phyloP scores from a whole-genome alignment of 805 yeast genomes.

The Starmerella gropengiesseri region DNA sequence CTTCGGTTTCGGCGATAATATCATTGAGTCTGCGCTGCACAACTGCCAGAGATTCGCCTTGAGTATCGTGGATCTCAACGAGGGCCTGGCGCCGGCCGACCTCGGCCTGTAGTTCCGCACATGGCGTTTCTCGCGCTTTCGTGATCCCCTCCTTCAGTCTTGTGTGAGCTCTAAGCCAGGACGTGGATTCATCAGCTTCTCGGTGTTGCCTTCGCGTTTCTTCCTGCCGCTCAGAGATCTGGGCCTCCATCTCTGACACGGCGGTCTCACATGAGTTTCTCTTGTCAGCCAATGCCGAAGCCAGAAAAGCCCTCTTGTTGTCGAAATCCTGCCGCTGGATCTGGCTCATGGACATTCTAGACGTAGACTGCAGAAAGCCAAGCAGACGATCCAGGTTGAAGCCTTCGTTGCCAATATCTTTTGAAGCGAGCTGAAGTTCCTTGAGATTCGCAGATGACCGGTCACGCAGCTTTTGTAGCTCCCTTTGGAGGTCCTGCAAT shows the following conservation, averaged over 20 bases:
- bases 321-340: not conserved
- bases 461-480: no score
- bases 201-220: not conserved
- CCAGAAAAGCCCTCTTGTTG: not conserved
- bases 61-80: conserved; percentile 3
- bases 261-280: not conserved
- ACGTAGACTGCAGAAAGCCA: no score
- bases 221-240: not conserved
- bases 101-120: conserved; percentile 7
- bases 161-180: conserved; percentile 4
- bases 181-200: not conserved
- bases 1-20: conserved; percentile 1
- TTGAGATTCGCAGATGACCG: no score
- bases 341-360: not conserved
- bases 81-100: conserved; percentile 2
- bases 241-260: not conserved
- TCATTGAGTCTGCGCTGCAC: conserved; percentile 3
- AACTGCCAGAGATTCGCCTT: conserved; percentile 6
- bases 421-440: no score
- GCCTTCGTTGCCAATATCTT: not conserved
- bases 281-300: not conserved
- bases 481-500: no score
- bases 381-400: no score
- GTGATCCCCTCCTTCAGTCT: not conserved
- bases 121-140: not conserved